A percentile compares a stretch with the other conserved stretches of the same genome.
These are phyloP conservation scores for Penicillium sp. DNA, from an alignment of 2,329 filamentous ascomycete species.

Conservation along the genomic window DNA sequence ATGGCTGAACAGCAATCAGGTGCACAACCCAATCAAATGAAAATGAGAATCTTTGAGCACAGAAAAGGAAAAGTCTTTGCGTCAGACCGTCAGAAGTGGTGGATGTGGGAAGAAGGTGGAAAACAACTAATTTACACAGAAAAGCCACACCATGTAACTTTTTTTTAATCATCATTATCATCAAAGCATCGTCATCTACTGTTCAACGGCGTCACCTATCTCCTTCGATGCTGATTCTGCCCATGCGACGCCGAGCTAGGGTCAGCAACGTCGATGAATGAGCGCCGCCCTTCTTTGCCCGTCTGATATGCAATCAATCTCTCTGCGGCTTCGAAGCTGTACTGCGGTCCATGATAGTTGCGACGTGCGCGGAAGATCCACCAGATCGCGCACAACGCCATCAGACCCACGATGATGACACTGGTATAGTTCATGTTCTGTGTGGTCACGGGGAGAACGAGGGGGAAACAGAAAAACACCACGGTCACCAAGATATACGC, in stretches of 20 bases:
- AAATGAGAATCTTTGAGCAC: no score
- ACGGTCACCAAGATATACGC: conserved; percentile 56
- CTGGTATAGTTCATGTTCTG: conserved; percentile 50
- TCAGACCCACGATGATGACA: conserved; percentile 34
- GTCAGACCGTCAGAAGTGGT: no score
- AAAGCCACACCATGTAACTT: no score
- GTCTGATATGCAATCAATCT: conserved; percentile 43
- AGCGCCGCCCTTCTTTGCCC: conserved; percentile 12
- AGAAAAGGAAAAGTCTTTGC: no score
- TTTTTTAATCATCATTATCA: no score
- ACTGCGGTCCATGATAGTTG: conserved; percentile 32
- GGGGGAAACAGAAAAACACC: conserved; percentile 59
- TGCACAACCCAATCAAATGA: no score
- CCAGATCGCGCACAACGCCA: conserved; percentile 29
- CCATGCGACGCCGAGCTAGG: background rate
- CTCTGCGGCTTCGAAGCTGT: conserved; percentile 49
- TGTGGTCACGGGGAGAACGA: conserved; percentile 41
- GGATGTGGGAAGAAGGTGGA: no score
- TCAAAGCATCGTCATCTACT: no score
- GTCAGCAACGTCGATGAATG: conserved; percentile 12
- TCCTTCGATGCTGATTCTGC: conserved; percentile 2
- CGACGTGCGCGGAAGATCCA: conserved; percentile 28
- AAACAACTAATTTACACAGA: no score
- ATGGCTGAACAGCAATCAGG: no score
- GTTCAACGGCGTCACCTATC: background rate